Evolutionary conservation across 805 yeast genomes (phyloP).

Genomic region (Blastobotrys peoriensis): DNA sequence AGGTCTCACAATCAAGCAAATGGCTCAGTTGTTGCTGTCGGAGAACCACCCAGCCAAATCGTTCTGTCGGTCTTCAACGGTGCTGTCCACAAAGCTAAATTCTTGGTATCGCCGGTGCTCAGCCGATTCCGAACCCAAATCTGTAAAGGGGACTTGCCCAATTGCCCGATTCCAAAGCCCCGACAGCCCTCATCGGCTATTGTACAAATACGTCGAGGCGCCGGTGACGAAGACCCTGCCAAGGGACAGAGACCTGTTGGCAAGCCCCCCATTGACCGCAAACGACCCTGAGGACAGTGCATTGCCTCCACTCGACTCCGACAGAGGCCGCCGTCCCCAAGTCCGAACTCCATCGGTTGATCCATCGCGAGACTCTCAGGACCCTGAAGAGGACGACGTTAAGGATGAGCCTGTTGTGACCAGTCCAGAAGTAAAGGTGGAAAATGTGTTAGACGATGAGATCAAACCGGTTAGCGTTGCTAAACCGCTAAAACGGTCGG

Average conservation of each 20-base stretch:
- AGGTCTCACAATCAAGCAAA: slow-evolving; percentile 28
- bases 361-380: background rate
- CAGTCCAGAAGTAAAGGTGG: background rate
- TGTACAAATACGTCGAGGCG: slow-evolving; percentile 21
- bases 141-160: slow-evolving; percentile 21
- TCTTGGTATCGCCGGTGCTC: slow-evolving; percentile 28
- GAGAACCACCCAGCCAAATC: slow-evolving; percentile 8
- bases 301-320: background rate
- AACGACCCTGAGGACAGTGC: slow-evolving; percentile 2
- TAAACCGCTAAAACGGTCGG: background rate
- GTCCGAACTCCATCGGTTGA: slow-evolving; percentile 3
- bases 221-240: background rate
- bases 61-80: slow-evolving; percentile 26
- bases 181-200: slow-evolving; percentile 27
- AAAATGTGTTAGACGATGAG: background rate
- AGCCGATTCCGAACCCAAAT: slow-evolving; percentile 19
- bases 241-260: slow-evolving; percentile 1
- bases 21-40: slow-evolving; percentile 13
- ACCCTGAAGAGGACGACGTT: background rate
- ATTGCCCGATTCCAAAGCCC: slow-evolving; percentile 22
- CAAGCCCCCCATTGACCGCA: slow-evolving; percentile 7
- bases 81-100: slow-evolving; percentile 29
- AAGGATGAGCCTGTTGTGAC: background rate
- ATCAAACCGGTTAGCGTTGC: background rate
- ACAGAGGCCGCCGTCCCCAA: background rate